phyloP scores from a whole-genome alignment of 306 rosid genomes.

The Sechiopsis laciniata region DNA sequence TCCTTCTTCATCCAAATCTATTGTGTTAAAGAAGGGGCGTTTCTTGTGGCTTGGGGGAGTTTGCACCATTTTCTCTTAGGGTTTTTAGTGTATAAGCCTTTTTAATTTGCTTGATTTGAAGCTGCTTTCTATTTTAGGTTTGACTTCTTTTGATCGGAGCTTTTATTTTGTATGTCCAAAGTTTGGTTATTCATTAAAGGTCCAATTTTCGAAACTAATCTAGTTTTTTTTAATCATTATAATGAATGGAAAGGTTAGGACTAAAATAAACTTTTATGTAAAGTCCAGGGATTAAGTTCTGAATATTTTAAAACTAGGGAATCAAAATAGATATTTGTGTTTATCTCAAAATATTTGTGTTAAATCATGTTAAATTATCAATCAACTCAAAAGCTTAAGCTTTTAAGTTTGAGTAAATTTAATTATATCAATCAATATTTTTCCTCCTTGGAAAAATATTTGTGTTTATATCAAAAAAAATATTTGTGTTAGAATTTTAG shows the following conservation, averaged over 20 bases:
- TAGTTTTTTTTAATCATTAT: neutral
- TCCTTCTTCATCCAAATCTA: neutral
- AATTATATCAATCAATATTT: no score
- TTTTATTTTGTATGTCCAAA: neutral
- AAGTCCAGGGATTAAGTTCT: neutral
- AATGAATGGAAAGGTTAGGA: neutral
- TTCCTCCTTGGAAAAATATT: no score
- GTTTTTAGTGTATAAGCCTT: neutral
- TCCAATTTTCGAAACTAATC: neutral
- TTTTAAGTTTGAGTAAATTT: no score
- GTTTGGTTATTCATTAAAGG: neutral
- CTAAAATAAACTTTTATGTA: neutral
- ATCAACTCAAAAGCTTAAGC: no score
- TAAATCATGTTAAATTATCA: no score
- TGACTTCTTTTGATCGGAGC: neutral
- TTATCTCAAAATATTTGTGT: no score
- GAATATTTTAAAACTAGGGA: neutral
- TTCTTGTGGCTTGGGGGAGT: neutral
- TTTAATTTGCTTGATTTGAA: neutral
- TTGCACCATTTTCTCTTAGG: neutral
- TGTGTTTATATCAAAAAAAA: no score
- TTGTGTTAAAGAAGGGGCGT: neutral
- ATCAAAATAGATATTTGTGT: neutral
- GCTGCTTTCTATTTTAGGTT: neutral
- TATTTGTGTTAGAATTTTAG: no score